These are phyloP conservation scores for Solanum chacoense DNA, from an alignment of 305 asterid genomes.

Conservation along the genomic window DNA sequence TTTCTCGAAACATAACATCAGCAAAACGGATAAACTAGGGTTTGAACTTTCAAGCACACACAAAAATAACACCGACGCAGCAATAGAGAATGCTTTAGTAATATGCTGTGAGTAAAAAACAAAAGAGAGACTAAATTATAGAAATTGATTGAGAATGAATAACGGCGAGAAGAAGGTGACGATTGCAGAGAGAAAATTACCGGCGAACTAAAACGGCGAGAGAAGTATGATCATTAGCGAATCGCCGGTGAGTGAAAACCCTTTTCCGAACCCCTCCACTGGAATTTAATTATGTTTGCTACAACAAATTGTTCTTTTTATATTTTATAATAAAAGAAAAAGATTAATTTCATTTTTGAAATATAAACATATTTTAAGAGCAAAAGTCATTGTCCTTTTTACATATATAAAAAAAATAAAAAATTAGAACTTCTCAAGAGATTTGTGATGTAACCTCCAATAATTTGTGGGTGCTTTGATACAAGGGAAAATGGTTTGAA, in stretches of 20 bases:
- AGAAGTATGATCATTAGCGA: background rate
- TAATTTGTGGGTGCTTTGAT: no score
- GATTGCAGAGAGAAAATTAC: background rate
- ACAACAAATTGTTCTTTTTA: background rate
- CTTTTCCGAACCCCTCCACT: background rate
- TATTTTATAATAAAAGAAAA: background rate
- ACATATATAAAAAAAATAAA: no score
- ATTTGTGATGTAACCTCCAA: background rate
- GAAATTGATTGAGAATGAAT: background rate
- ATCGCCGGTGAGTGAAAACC: background rate
- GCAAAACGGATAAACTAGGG: background rate
- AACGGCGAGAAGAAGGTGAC: background rate
- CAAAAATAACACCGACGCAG: background rate
- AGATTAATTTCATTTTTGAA: background rate
- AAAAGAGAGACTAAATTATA: background rate
- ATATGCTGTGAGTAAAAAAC: background rate
- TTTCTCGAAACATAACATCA: background rate
- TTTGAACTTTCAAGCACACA: background rate
- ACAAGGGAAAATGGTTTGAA: no score
- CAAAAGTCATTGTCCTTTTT: background rate
- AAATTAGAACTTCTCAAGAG: background rate
- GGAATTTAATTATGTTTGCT: background rate
- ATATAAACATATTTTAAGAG: background rate
- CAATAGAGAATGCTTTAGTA: background rate
- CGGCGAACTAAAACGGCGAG: background rate